Evolutionary conservation across 768 basidiomycete species (phyloP).

Genomic region (Pleurotus ostreatus): DNA sequence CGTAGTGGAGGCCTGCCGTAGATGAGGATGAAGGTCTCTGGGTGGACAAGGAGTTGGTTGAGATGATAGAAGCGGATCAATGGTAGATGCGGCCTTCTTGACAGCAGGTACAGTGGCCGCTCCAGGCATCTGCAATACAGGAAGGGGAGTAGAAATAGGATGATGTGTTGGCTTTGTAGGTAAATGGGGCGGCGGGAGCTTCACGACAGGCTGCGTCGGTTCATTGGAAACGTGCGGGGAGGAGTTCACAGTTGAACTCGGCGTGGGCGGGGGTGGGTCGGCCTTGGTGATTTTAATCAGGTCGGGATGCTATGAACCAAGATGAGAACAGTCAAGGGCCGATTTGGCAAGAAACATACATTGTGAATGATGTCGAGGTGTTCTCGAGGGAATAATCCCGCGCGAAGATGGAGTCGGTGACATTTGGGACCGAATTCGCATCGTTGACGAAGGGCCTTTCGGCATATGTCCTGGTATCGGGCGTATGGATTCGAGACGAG

Average conservation of each 20-base stretch:
- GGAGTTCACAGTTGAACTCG: not conserved
- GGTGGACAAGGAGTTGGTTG: too few species aligned
- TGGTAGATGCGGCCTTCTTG: not conserved
- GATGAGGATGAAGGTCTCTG: too few species aligned
- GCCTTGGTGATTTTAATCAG: not conserved
- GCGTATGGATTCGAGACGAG: not conserved
- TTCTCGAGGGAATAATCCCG: not conserved
- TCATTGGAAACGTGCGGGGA: conserved; percentile 5
- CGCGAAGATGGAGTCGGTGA: not conserved
- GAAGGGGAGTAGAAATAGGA: not conserved
- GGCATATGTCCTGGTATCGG: not conserved
- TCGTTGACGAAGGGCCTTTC: not conserved
- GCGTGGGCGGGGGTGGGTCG: not conserved
- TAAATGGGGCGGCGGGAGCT: conserved; percentile 12
- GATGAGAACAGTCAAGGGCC: not conserved
- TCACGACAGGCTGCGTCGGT: conserved; percentile 13
- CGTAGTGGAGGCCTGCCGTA: too few species aligned
- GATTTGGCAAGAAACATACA: not conserved
- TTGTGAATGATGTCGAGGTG: not conserved
- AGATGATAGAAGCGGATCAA: too few species aligned
- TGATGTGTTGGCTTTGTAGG: not conserved
- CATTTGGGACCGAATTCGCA: not conserved
- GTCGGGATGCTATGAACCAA: not conserved
- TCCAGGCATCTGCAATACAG: not conserved
- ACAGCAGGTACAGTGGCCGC: not conserved